Conservation (phyloP, 345 rosid species). For the Cardiospermum halicacabum region DNA sequence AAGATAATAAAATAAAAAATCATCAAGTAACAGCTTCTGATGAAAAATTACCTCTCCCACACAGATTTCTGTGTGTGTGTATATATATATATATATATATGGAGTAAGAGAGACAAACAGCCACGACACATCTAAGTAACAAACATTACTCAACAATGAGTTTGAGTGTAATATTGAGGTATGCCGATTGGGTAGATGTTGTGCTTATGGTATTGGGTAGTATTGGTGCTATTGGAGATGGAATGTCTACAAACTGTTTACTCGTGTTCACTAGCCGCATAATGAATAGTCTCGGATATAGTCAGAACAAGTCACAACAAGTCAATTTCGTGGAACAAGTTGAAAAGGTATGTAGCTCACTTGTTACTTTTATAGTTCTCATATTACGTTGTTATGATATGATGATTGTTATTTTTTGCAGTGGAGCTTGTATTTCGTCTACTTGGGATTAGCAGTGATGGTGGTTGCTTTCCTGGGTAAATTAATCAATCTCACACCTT, state of each 20-base stretch:
- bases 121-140: no score
- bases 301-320: constrained; percentile 34
- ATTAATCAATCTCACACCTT: constrained; percentile 22
- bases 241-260: constrained; percentile 73
- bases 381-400: not conserved
- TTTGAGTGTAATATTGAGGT: constrained; percentile 46
- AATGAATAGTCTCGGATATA: constrained; percentile 71
- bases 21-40: no score
- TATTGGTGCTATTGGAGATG: constrained; percentile 82
- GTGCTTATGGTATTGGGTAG: constrained; percentile 73
- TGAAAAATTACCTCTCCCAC: no score
- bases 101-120: constrained; percentile 16
- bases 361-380: not conserved
- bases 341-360: constrained; percentile 54
- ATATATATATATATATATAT: no score
- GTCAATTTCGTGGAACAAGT: constrained; percentile 58
- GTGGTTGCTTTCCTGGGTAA: constrained; percentile 85
- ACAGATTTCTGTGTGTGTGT: no score
- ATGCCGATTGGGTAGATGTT: constrained; percentile 71
- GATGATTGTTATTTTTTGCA: constrained; percentile 27
- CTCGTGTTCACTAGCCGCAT: constrained; percentile 72
- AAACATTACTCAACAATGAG: no score
- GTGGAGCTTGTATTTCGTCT: constrained; percentile 80
- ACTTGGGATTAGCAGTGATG: constrained; percentile 77
- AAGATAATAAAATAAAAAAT: not conserved